Evolutionary conservation across 1,139 yeast genomes (phyloP).

Genomic region (Scheffersomyces insectosa): DNA sequence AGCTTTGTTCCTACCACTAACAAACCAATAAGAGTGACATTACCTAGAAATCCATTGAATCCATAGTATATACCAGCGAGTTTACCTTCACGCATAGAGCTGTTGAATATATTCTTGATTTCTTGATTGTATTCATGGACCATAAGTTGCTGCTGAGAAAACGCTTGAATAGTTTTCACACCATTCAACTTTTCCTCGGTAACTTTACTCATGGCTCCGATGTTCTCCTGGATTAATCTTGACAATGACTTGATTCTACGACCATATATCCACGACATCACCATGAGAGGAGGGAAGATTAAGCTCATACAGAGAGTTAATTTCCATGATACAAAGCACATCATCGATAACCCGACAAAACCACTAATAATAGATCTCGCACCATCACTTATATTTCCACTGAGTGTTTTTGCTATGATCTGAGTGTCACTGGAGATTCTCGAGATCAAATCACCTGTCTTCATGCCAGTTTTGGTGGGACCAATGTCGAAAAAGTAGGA

Average conservation of each 20-base stretch:
- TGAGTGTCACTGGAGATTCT: slow-evolving; percentile 87
- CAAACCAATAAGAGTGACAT: slow-evolving; percentile 72
- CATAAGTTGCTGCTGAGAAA: slow-evolving; percentile 73
- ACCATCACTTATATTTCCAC: slow-evolving; percentile 91
- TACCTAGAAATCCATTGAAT: slow-evolving; percentile 78
- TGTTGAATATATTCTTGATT: slow-evolving; percentile 68
- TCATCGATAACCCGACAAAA: slow-evolving; percentile 76
- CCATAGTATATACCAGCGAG: slow-evolving; percentile 78
- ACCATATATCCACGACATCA: slow-evolving; percentile 80
- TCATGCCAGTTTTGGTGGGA: slow-evolving; percentile 46
- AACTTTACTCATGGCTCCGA: slow-evolving; percentile 84
- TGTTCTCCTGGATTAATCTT: slow-evolving; percentile 75
- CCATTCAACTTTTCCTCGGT: slow-evolving; percentile 92
- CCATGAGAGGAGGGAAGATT: slow-evolving; percentile 77
- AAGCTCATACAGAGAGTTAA: slow-evolving; percentile 74
- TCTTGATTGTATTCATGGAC: slow-evolving; percentile 57
- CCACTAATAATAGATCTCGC: slow-evolving; percentile 80
- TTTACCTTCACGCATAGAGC: slow-evolving; percentile 79
- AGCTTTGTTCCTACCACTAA: slow-evolving; percentile 79
- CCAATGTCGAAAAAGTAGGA: slow-evolving; percentile 91
- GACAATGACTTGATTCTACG: slow-evolving; percentile 75
- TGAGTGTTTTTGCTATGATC: slow-evolving; percentile 81
- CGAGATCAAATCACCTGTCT: slow-evolving; percentile 92
- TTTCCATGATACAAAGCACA: slow-evolving; percentile 83
- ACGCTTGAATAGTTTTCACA: slow-evolving; percentile 81